A percentile compares a stretch with the other conserved stretches of the same genome.
Evolutionary conservation across 108 stramenopile genomes (phyloP).

Genomic region (Aurantiochytrium sp.): DNA sequence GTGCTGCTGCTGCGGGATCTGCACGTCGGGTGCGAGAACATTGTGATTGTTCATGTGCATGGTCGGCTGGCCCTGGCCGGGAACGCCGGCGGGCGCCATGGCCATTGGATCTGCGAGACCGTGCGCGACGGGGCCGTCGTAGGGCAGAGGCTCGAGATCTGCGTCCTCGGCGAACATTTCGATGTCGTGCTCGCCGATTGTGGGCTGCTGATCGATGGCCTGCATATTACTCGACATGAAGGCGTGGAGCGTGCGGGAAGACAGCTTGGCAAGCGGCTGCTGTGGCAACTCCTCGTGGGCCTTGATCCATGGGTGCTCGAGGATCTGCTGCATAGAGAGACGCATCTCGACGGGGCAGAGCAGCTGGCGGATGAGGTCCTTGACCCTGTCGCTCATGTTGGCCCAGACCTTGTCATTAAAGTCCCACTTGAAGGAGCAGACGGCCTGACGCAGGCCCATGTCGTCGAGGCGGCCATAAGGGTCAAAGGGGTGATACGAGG

Average conservation of each 20-base stretch:
- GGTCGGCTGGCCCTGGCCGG: too few species aligned
- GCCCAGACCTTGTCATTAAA: slow-evolving; percentile 47
- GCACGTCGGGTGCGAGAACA: too few species aligned
- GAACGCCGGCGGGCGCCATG: too few species aligned
- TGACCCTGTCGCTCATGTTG: slow-evolving; percentile 32
- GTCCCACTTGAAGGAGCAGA: slow-evolving; percentile 4
- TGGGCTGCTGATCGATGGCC: not conserved
- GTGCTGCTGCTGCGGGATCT: too few species aligned
- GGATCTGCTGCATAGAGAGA: not conserved
- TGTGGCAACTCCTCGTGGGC: not conserved
- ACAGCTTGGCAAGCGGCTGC: not conserved
- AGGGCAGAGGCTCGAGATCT: not conserved
- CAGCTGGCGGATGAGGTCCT: slow-evolving; percentile 32
- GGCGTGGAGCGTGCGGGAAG: not conserved
- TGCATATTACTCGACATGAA: not conserved
- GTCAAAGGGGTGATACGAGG: slow-evolving; percentile 95
- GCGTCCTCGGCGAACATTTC: not conserved
- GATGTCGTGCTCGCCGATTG: not conserved
- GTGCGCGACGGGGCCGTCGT: not conserved
- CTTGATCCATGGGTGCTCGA: slow-evolving; percentile 43
- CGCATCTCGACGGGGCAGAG: slow-evolving; percentile 37
- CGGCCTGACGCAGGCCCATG: slow-evolving; percentile 45
- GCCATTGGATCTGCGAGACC: too few species aligned
- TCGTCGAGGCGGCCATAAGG: slow-evolving; percentile 62
- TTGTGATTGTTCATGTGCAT: too few species aligned